Conservation (phyloP, 257 asterid genomes). For the Cynanchum wilfordii region DNA sequence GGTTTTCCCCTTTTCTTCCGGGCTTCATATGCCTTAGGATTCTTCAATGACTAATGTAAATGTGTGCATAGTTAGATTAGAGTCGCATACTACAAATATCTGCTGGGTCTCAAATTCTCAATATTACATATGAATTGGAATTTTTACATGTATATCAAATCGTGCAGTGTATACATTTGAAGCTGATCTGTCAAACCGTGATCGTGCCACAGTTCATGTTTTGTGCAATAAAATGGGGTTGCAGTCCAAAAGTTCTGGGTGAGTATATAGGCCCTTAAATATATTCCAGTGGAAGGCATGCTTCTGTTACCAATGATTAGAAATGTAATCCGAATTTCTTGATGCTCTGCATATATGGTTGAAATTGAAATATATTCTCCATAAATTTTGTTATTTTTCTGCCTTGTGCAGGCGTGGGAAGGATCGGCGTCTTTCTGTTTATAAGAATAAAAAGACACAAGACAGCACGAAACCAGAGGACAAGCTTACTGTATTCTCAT, state of each 20-base stretch:
- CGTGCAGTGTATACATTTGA: constrained; percentile 63
- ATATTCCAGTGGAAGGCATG: neutral
- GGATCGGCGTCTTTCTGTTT: constrained; percentile 54
- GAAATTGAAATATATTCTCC: neutral
- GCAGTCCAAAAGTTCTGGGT: constrained; percentile 79
- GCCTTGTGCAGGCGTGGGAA: constrained; percentile 47
- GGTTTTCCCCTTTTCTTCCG: neutral
- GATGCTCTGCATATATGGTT: neutral
- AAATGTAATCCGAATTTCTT: neutral
- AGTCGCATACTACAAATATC: too few relatives aligned
- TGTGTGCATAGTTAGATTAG: neutral
- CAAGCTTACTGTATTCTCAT: constrained; percentile 41
- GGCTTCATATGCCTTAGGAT: neutral
- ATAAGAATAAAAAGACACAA: constrained; percentile 34
- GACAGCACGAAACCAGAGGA: constrained; percentile 32
- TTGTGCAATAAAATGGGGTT: constrained; percentile 60
- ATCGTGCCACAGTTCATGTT: constrained; percentile 65
- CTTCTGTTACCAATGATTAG: neutral
- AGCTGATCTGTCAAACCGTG: constrained; percentile 35
- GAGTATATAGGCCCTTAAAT: constrained; percentile 19
- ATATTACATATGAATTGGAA: neutral
- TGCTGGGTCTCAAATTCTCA: neutral
- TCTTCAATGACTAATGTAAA: neutral
- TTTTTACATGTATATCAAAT: constrained; percentile 16
- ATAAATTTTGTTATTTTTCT: constrained; percentile 12